Evolutionary conservation across 345 rosid species (phyloP).

Genomic region (Pistacia atlantica): DNA sequence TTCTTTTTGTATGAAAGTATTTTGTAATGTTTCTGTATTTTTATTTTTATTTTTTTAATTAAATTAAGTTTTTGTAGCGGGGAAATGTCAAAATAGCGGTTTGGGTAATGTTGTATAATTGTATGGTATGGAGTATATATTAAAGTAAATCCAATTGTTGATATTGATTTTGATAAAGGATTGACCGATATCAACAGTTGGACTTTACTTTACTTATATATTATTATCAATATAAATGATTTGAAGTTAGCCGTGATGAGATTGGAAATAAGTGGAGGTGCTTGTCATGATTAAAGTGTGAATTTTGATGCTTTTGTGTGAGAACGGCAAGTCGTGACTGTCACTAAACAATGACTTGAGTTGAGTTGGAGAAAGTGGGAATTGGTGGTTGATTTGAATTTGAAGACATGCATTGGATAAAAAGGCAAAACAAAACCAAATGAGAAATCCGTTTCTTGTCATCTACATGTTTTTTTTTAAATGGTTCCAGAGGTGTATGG

Average conservation of each 20-base stretch:
- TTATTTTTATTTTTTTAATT: too few species aligned
- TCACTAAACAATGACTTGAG: neutral
- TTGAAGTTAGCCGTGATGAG: constrained; percentile 23
- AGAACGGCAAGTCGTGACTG: constrained; percentile 33
- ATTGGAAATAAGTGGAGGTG: constrained; percentile 30
- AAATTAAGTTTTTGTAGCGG: neutral
- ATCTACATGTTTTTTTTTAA: too few species aligned
- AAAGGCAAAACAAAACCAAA: neutral
- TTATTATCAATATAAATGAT: constrained; percentile 12
- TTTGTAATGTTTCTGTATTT: too few species aligned
- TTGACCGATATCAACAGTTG: too few species aligned
- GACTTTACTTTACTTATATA: too few species aligned
- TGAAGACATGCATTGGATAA: neutral
- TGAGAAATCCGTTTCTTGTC: neutral
- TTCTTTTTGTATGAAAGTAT: neutral
- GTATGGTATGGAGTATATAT: too few species aligned
- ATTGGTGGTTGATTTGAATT: neutral
- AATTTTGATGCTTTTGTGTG: constrained; percentile 26
- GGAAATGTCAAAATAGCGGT: too few species aligned
- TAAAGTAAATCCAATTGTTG: too few species aligned
- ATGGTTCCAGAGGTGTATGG: too few species aligned
- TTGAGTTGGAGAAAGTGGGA: neutral
- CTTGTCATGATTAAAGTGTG: constrained; percentile 51
- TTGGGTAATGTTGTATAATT: too few species aligned
- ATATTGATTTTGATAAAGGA: too few species aligned